phyloP scores from a whole-genome alignment of 768 basidiomycete species.

The Rubroboletus satanas region DNA sequence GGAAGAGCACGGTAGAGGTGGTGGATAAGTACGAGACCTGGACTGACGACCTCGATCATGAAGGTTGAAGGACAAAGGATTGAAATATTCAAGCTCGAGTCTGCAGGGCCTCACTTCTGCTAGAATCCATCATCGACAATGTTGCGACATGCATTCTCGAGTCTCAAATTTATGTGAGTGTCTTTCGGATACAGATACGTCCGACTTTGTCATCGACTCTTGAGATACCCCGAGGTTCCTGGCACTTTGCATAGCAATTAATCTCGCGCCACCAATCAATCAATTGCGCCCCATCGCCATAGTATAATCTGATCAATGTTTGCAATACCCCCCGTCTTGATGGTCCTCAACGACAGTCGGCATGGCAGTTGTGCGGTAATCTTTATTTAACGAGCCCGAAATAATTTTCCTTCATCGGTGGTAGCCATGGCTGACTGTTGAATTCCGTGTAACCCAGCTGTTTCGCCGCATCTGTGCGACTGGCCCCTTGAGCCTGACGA shows the following conservation, averaged over 20 bases:
- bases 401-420: neutral
- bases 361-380: neutral
- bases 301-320: neutral
- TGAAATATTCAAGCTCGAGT: neutral
- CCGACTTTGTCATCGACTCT: neutral
- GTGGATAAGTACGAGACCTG: neutral
- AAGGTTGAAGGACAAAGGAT: neutral
- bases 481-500: neutral
- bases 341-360: neutral
- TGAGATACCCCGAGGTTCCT: neutral
- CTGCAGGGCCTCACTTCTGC: neutral
- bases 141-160: neutral
- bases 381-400: neutral
- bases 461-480: neutral
- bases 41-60: neutral
- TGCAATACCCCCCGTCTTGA: neutral
- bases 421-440: neutral
- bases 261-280: neutral
- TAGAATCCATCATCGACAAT: neutral
- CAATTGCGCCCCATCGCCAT: neutral
- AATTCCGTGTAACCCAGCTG: neutral
- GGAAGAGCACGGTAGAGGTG: neutral
- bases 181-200: neutral
- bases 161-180: neutral
- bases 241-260: neutral